Base-by-base conservation (phyloP, 2,329 filamentous ascomycete species). In the Curvularia lunata region DNA sequence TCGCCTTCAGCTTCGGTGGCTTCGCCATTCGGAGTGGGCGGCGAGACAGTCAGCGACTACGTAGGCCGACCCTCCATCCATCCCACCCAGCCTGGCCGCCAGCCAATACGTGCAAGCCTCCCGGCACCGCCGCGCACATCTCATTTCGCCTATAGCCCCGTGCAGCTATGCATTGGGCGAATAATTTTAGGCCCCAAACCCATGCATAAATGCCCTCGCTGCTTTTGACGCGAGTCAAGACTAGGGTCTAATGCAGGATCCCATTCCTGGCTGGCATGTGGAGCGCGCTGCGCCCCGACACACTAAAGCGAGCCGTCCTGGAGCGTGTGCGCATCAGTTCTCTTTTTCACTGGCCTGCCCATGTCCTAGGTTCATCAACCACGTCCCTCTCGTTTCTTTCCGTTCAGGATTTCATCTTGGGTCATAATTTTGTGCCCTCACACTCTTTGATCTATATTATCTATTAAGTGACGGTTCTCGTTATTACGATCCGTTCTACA, bases 281-380 rank as follows among this genome's bases (percentile, higher is more conserved):
- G 71, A 72, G 69, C 66, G 61, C 70, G 69, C 75, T 76, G 75
- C 74, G 75, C 75, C 72, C 72, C 71, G 59, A 54, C 59, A 65
- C 74, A 75, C 74, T 76, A 75, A 73, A 74, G 71, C 69, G 73
- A 70, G 65, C 71, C 69, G 66, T 68, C 68, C 66, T 60, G 62
- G 63, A 68, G 72, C 76, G 69, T 74, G 73, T 75, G 73, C 74
- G 71, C 74, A 75, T 78, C 75, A 75, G 77, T 77, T 73, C 56
- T 75, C 76, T 77, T 64, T 74, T 78, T 75, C 70, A 72, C 66
- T 72, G 74, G 59, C 70, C 74, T 70, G 52, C 71, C 73, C 69
- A 76, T 67, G 68, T 70, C 68, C 67, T 64, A 69, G 74, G 74
- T 78, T 78, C 76, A 77, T 77, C 75, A 77, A 77, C 75, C 73